Evolutionary conservation across 1,284 basidiomycete species (phyloP).

Genomic region (Taiwanofungus camphoratus): DNA sequence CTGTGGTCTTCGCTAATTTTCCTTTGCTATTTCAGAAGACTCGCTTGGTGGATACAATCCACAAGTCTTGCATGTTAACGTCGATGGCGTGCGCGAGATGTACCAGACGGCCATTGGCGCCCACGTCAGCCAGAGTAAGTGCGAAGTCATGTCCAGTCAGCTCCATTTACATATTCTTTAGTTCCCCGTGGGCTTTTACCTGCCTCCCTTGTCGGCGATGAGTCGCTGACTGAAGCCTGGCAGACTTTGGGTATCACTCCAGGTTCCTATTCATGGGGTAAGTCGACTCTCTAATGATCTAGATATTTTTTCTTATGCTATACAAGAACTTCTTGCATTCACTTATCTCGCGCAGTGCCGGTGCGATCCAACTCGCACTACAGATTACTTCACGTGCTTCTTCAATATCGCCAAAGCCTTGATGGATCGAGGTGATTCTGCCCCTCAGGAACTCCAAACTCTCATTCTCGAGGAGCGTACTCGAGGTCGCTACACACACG

Average conservation of each 20-base stretch:
- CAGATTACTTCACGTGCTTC: slow-evolving; percentile 56
- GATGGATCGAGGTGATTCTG: slow-evolving; percentile 38
- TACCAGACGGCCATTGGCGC: slow-evolving; percentile 68
- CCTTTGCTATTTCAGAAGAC: slow-evolving; percentile 16
- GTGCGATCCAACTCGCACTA: slow-evolving; percentile 61
- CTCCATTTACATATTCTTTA: slow-evolving; percentile 21
- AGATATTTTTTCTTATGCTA: background rate
- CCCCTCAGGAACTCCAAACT: slow-evolving; percentile 43
- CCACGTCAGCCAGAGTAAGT: slow-evolving; percentile 68
- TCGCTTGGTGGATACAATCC: slow-evolving; percentile 15
- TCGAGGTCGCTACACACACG: slow-evolving; percentile 55
- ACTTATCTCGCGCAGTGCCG: slow-evolving; percentile 74
- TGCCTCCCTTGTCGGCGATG: slow-evolving; percentile 31
- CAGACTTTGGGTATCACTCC: slow-evolving; percentile 55
- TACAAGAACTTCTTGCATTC: slow-evolving; percentile 63
- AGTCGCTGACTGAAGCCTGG: slow-evolving; percentile 38
- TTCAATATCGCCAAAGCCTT: slow-evolving; percentile 44
- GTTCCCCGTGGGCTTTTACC: slow-evolving; percentile 48
- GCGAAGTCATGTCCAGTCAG: slow-evolving; percentile 25
- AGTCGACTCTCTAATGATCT: slow-evolving; percentile 11
- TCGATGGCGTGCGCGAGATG: slow-evolving; percentile 55
- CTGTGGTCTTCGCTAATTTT: too few relatives aligned
- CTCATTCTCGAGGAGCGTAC: slow-evolving; percentile 53
- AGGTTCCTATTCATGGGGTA: slow-evolving; percentile 59
- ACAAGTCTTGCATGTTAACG: slow-evolving; percentile 33